Evolutionary conservation across 2,329 filamentous ascomycete species (phyloP).

Genomic region (Fusarium compactum): DNA sequence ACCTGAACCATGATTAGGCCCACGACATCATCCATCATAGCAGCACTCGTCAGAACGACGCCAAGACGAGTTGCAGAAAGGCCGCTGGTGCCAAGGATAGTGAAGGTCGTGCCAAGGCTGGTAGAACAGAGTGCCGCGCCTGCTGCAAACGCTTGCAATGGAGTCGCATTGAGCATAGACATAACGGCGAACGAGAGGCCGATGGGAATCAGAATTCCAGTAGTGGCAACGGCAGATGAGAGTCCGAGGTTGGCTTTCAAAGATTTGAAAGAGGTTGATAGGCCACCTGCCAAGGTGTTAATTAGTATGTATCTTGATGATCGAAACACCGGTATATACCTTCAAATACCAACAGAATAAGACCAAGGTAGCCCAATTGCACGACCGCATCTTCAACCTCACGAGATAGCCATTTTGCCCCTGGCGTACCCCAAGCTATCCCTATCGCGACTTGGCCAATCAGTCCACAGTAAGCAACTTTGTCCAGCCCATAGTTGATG

Average conservation of each 20-base stretch:
- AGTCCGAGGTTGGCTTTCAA: constrained; percentile 71
- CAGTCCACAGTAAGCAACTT: constrained; percentile 74
- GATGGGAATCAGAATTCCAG: constrained; percentile 74
- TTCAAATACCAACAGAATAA: constrained; percentile 80
- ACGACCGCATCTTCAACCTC: constrained; percentile 67
- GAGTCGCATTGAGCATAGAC: constrained; percentile 61
- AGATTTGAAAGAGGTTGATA: constrained; percentile 53
- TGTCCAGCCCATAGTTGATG: constrained; percentile 68
- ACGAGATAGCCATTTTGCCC: constrained; percentile 67
- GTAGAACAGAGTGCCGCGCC: constrained; percentile 81
- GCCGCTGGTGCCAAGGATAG: constrained; percentile 60
- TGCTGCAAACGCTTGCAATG: constrained; percentile 75
- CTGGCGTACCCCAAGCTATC: constrained; percentile 76
- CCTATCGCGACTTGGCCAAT: constrained; percentile 79
- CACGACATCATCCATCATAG: constrained; percentile 85
- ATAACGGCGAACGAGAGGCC: constrained; percentile 72
- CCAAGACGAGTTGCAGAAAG: constrained; percentile 62
- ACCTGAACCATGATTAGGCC: constrained; percentile 83
- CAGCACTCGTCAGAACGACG: constrained; percentile 76
- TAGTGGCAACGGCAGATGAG: constrained; percentile 72
- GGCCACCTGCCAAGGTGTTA: constrained; percentile 62
- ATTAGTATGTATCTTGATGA: background rate
- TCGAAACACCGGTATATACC: constrained; percentile 51
- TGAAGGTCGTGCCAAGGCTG: constrained; percentile 77
- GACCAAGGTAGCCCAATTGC: constrained; percentile 77